Evolutionary conservation across 176 grass and related monocot species (phyloP), one percentile per base, ranked within the genome.

Genomic region (Oryza meridionalis): DNA sequence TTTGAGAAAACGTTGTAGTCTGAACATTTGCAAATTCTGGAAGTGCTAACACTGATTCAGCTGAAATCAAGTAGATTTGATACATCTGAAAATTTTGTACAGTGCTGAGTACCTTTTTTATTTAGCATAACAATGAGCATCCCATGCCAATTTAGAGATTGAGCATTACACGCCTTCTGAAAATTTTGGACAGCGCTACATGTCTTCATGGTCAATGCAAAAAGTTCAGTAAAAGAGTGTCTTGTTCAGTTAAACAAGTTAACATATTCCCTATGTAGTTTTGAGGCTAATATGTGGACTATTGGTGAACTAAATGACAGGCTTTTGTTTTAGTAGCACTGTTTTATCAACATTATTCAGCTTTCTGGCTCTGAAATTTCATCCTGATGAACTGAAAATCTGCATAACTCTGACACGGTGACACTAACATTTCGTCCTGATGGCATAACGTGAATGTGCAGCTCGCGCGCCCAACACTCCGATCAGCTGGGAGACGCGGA

Each of bases 401-500:
- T 58, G 8, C 38, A 1, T 9, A 40, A 40, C 38, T 40, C 38
- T 21, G 51, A 55, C 17, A 7, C 29, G 29, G 51, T 55, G 5
- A 21, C 15, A 21, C 15, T 55, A 1, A 55, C 51, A 55, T 55
- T 19, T 42, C 37, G 37, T 38, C 37, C 37, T 82, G 50, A 42
- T 64, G 47, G 11, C 37, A 92, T 29, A 53, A 53, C 1, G 17
- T 4, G 2, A 11, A 14, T 51, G 15, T 47, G 15, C 43, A 92
- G 90, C 84, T 72, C 90, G 90, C 72, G 79, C 76, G 16, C 80
- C 90, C 0, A 81, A 93, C 77, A 90, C 91, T 31, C 55, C 87
- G 6, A 77, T 92, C 21, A 72, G 92, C 82, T 97, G 94, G 94
- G 63, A 74, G 16, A 91, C 77, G 0, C 80, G 94, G 65, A 89